phyloP scores from a whole-genome alignment of 345 rosid species.

The Barbarea vulgaris region DNA sequence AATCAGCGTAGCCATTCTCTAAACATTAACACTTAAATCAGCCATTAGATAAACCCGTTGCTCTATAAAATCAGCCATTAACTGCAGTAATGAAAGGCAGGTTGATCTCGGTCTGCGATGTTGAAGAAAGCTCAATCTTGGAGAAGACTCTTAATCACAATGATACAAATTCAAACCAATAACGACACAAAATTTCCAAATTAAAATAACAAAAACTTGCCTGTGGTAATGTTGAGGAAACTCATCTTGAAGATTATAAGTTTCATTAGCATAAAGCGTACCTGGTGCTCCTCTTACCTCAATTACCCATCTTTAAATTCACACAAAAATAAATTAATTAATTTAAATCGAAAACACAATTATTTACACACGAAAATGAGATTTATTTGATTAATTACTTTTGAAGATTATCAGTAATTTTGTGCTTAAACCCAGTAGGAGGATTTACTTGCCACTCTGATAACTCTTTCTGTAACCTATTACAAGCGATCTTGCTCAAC shows the following conservation, averaged over 20 bases:
- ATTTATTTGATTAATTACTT: constrained; percentile 32
- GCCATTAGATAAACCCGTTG: too few relatives aligned
- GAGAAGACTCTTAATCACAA: not conserved
- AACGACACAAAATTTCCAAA: not conserved
- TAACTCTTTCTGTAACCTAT: too few relatives aligned
- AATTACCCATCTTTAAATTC: constrained; percentile 59
- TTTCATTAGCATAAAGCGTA: constrained; percentile 67
- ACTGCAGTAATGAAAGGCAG: too few relatives aligned
- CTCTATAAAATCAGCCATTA: too few relatives aligned
- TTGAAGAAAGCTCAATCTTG: too few relatives aligned
- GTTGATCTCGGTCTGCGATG: too few relatives aligned
- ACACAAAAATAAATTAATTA: not conserved
- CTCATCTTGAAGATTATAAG: constrained; percentile 73
- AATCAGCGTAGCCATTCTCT: too few relatives aligned
- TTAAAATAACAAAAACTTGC: constrained; percentile 23
- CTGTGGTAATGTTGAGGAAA: constrained; percentile 82
- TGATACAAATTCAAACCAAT: not conserved
- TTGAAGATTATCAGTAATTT: constrained; percentile 65
- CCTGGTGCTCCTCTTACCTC: constrained; percentile 79
- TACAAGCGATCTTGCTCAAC: too few relatives aligned
- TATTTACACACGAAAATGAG: too few relatives aligned
- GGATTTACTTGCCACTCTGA: too few relatives aligned
- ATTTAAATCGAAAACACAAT: not conserved
- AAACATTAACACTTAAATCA: too few relatives aligned
- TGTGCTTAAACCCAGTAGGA: too few relatives aligned